A percentile compares a stretch with the other conserved stretches of the same genome.
These are phyloP conservation scores for Wickerhamiella dianesei DNA, from an alignment of 805 yeast species.

Conservation along the genomic window DNA sequence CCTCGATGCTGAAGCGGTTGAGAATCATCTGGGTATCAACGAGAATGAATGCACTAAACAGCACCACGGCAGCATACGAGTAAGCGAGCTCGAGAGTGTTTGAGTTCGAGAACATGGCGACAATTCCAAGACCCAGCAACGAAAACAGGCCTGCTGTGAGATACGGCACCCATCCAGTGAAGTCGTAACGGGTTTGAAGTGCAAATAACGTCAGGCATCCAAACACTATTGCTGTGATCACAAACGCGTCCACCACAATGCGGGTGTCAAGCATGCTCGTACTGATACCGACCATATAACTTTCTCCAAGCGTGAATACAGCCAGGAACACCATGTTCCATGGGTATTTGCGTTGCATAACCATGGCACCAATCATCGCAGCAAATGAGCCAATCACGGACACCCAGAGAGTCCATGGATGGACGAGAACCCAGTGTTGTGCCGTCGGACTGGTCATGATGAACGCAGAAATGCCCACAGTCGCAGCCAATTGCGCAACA, in stretches of 20 bases:
- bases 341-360: conserved; percentile 58
- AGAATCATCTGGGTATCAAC: conserved; percentile 73
- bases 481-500: conserved; percentile 46
- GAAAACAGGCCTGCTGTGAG: conserved; percentile 46
- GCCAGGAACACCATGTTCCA: conserved; percentile 45
- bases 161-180: conserved; percentile 52
- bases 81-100: conserved; percentile 48
- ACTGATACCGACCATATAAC: conserved; percentile 55
- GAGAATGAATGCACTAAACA: conserved; percentile 58
- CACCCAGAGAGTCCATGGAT: conserved; percentile 47
- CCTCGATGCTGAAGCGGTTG: conserved; percentile 66
- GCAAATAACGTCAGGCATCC: conserved; percentile 69
- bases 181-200: conserved; percentile 62
- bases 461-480: conserved; percentile 43
- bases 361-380: conserved; percentile 46
- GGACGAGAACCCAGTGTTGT: conserved; percentile 40
- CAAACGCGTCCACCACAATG: conserved; percentile 55
- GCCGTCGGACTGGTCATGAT: conserved; percentile 35
- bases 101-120: conserved; percentile 54
- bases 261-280: conserved; percentile 50
- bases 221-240: conserved; percentile 56
- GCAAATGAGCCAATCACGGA: conserved; percentile 48
- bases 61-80: conserved; percentile 58
- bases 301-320: conserved; percentile 61
- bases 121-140: conserved; percentile 56